Percentiles rank a stretch among this genome's conserved stretches.
Evolutionary conservation across 768 basidiomycete genomes (phyloP).

Genomic region (Stropharia rugosoannulata): DNA sequence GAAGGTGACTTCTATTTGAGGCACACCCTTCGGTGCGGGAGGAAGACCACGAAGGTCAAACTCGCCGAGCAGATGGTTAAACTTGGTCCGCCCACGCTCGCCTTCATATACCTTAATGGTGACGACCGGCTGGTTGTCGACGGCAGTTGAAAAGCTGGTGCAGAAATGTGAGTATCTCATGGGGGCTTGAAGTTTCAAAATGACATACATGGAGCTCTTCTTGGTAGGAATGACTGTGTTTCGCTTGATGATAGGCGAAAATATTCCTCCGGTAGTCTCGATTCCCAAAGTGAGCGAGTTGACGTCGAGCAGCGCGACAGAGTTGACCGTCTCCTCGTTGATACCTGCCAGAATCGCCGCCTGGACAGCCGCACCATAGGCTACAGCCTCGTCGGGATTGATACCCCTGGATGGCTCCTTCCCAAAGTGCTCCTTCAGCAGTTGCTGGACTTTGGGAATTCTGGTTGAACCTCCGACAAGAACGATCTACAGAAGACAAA

Average conservation of each 20-base stretch:
- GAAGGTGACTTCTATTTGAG: slow-evolving; percentile 90
- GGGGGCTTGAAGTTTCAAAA: not conserved
- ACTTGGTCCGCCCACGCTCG: slow-evolving; percentile 84
- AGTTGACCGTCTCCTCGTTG: slow-evolving; percentile 44
- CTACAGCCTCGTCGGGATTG: slow-evolving; percentile 76
- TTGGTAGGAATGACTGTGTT: slow-evolving; percentile 53
- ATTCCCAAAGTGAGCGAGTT: slow-evolving; percentile 57
- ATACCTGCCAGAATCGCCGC: slow-evolving; percentile 64
- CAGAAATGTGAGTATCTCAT: not conserved
- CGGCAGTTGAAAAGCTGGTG: slow-evolving; percentile 76
- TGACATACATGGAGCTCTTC: slow-evolving; percentile 38
- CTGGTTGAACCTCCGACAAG: slow-evolving; percentile 66
- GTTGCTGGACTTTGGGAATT: slow-evolving; percentile 69
- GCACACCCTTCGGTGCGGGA: slow-evolving; percentile 85
- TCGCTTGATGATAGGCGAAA: slow-evolving; percentile 52
- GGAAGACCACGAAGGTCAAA: slow-evolving; percentile 91
- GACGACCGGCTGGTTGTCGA: slow-evolving; percentile 88
- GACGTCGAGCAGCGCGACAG: slow-evolving; percentile 55
- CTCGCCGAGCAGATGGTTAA: slow-evolving; percentile 89
- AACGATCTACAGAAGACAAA: slow-evolving; percentile 30
- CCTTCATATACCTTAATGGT: slow-evolving; percentile 91
- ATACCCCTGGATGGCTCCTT: slow-evolving; percentile 67
- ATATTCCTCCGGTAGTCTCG: slow-evolving; percentile 66
- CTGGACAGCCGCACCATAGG: slow-evolving; percentile 72
- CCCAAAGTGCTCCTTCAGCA: slow-evolving; percentile 66